Percentiles rank a stretch among this genome's conserved stretches.
Evolutionary conservation across 176 grass and related monocot species (phyloP).

Genomic region (Tillandsia fasciculata): DNA sequence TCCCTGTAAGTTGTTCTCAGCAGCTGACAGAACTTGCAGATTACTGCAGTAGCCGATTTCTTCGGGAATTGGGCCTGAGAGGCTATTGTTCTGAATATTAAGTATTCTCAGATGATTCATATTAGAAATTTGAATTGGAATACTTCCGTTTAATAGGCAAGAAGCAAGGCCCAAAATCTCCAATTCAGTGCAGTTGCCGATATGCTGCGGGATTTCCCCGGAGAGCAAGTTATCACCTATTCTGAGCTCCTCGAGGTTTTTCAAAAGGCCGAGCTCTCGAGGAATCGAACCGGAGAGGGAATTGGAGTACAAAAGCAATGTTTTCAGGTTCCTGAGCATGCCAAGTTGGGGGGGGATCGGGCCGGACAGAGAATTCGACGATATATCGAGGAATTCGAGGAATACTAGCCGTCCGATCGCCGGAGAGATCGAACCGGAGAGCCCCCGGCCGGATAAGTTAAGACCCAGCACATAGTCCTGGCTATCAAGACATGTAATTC

Average conservation of each 20-base stretch:
- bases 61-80: constrained; percentile 47
- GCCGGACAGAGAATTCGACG: constrained; percentile 71
- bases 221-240: constrained; percentile 75
- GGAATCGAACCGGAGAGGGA: constrained; percentile 54
- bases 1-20: constrained; percentile 49
- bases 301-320: constrained; percentile 79
- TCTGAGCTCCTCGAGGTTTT: constrained; percentile 52
- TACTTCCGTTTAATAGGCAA: constrained; percentile 50
- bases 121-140: constrained; percentile 52
- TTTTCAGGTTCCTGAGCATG: constrained; percentile 53
- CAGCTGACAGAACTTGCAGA: constrained; percentile 38
- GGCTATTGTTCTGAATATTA: constrained; percentile 53
- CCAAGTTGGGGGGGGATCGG: constrained; percentile 49
- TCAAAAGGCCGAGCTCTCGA: constrained; percentile 57
- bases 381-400: constrained; percentile 65
- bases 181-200: constrained; percentile 51
- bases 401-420: constrained; percentile 33
- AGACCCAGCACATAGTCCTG: constrained; percentile 38
- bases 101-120: constrained; percentile 46
- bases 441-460: constrained; percentile 53
- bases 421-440: constrained; percentile 51
- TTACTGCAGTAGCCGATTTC: constrained; percentile 35
- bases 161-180: constrained; percentile 58
- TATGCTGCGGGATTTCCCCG: constrained; percentile 55
- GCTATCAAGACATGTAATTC: constrained; percentile 36